phyloP scores from a whole-genome alignment of 257 asterid genomes.

The Solanum etuberosum region DNA sequence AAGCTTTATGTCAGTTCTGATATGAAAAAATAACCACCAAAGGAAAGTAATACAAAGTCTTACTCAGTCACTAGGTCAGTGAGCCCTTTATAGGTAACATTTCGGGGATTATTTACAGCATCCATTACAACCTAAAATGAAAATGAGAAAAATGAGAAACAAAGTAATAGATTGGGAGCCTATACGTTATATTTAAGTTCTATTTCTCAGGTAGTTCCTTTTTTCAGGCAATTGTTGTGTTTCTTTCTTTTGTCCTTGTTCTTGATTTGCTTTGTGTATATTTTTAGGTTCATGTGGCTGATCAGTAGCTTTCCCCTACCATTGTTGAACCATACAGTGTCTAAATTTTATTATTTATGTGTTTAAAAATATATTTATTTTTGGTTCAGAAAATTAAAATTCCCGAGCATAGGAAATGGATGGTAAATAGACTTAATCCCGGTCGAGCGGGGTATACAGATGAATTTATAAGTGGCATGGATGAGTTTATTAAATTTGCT shows the following conservation, averaged over 20 bases:
- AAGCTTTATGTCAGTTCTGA: background rate
- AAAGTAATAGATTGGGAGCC: background rate
- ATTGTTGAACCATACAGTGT: no score
- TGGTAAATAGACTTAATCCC: background rate
- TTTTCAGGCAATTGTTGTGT: no score
- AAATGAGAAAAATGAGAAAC: background rate
- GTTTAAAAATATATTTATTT: no score
- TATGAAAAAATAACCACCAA: background rate
- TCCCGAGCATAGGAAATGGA: background rate
- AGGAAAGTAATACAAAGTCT: constrained; percentile 17
- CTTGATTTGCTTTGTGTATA: no score
- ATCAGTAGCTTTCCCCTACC: no score
- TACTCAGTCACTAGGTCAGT: constrained; percentile 94
- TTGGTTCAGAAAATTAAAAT: no score
- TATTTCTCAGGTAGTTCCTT: no score
- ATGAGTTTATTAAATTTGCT: background rate
- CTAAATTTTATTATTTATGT: no score
- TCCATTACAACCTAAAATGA: constrained; percentile 74
- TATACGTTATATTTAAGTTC: no score
- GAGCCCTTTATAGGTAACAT: constrained; percentile 72
- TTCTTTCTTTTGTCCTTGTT: no score
- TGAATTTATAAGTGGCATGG: background rate
- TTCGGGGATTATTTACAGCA: constrained; percentile 86
- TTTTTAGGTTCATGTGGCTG: no score
- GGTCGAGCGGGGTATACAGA: background rate